Base-by-base conservation (phyloP, 208 protist species). In the Tritrichomonas musculus region DNA sequence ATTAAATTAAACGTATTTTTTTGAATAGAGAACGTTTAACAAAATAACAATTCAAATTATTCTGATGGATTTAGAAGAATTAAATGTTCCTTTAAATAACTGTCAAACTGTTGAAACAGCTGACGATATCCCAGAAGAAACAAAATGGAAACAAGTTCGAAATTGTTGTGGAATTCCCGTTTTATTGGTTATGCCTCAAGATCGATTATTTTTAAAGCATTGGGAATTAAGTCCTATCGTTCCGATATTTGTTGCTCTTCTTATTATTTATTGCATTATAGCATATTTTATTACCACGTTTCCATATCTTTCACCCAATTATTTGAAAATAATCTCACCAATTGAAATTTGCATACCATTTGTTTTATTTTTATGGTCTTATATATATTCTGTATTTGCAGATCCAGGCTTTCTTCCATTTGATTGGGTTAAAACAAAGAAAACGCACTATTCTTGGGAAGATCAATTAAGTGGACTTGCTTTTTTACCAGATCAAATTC, bases 391-490 rank as follows among this genome's bases (percentile, higher is more conserved):
- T 22, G 25, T 57, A 27, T 57, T 88, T n/a, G 33, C 30, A 33
- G 77, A 88, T 88, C 77, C 77, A 39, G 77, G 77, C 33, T 88
- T 53, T 88, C 41, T 88, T 9, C 77, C 77, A 57, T 88, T 39
- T 88, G 44, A 88, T 57, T 88, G 77, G 77, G 41, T 82, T 39
- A 36, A 57, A 57, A 88, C 77, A 57, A 9, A 57, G 57, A 88
- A 47, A 57, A 60, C 77, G 3, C n/a, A 39, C 47, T 88, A 88
- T 57, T 33, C 27, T 33, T 49, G 41, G 30, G 77, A 88, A 17
- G 77, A 88, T 33, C 44, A 53, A 88, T 30, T 88, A 57, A 14
- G 9, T 5, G 77, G 77, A 17, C 33, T 49, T 53, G 47, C 47
- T 53, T 44, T 49, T 17, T 8, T 0, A n/a, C 4, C 8, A 27